Conservation (phyloP, 75 land plant species). For the Adiantum capillusveneris region DNA sequence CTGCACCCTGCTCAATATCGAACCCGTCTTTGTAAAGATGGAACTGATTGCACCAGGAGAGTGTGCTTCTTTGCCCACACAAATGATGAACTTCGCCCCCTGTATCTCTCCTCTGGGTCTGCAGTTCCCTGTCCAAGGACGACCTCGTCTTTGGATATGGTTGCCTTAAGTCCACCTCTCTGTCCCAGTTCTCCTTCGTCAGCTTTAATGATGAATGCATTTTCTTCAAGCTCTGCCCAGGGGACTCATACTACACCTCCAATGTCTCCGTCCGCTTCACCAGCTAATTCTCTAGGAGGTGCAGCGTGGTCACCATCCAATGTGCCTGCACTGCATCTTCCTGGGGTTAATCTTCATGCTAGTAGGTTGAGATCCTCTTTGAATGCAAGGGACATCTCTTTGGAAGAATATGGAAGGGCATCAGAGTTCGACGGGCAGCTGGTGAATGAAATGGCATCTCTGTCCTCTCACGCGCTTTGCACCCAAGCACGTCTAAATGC, state of each 20-base stretch:
- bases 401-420: constrained; percentile 30
- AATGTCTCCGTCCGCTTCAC: constrained; percentile 40
- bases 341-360: constrained; percentile 16
- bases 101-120: constrained; percentile 57
- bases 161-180: constrained; percentile 25
- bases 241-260: constrained; percentile 31
- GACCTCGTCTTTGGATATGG: constrained; percentile 30
- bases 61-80: constrained; percentile 89
- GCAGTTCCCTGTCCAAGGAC: constrained; percentile 46
- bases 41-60: constrained; percentile 48
- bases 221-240: constrained; percentile 19
- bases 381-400: constrained; percentile 55
- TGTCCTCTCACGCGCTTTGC: constrained; percentile 6
- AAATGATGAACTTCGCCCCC: constrained; percentile 60
- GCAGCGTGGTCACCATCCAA: constrained; percentile 9
- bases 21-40: constrained; percentile 79
- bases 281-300: constrained; percentile 19
- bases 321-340: constrained; percentile 44
- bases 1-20: constrained; percentile 85
- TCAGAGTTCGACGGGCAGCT: constrained; percentile 27
- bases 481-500: constrained; percentile 33
- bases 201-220: constrained; percentile 18
- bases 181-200: constrained; percentile 33
- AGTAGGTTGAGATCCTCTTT: constrained; percentile 54
- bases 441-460: constrained; percentile 7